Evolutionary conservation across 352 stramenopile species (phyloP).

Genomic region (Phytopythium vexans): DNA sequence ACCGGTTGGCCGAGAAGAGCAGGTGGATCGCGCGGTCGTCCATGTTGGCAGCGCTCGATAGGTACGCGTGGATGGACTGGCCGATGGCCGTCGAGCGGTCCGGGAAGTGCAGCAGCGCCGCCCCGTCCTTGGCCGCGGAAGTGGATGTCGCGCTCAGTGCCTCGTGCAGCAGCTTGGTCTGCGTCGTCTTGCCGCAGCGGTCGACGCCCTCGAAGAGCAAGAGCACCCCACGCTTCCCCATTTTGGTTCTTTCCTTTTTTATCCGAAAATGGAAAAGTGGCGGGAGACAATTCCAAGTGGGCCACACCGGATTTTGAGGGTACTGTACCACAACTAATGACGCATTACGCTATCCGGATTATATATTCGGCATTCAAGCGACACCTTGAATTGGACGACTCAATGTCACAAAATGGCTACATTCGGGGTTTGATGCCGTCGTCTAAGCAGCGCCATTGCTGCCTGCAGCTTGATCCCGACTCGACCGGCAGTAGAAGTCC

Average conservation of each 20-base stretch:
- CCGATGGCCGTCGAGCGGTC: conserved; percentile 92
- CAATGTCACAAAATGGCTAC: too few relatives aligned
- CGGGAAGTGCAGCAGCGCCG: conserved; percentile 71
- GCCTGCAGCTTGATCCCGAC: too few relatives aligned
- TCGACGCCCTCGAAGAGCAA: conserved; percentile 99
- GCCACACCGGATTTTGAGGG: too few relatives aligned
- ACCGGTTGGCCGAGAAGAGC: conserved; percentile 99
- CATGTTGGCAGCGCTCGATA: conserved; percentile 87
- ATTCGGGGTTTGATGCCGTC: too few relatives aligned
- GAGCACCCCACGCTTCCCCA: conserved; percentile 91
- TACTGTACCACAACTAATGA: too few relatives aligned
- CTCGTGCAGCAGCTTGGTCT: conserved; percentile 91
- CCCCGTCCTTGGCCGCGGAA: conserved; percentile 8
- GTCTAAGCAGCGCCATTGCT: too few relatives aligned
- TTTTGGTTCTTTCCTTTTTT: conserved; percentile 1
- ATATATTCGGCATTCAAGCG: too few relatives aligned
- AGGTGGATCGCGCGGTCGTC: conserved; percentile 98
- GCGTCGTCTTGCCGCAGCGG: conserved; percentile 99
- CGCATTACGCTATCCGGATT: too few relatives aligned
- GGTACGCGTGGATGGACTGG: conserved; percentile 96
- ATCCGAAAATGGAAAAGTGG: too few relatives aligned
- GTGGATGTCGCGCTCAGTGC: conserved; percentile 24
- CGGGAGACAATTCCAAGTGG: too few relatives aligned
- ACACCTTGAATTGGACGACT: too few relatives aligned
- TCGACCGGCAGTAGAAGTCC: conserved; percentile 21